These are phyloP conservation scores for Tuber umbilicatum DNA, from an alignment of 495 filamentous ascomycete species.

Conservation along the genomic window DNA sequence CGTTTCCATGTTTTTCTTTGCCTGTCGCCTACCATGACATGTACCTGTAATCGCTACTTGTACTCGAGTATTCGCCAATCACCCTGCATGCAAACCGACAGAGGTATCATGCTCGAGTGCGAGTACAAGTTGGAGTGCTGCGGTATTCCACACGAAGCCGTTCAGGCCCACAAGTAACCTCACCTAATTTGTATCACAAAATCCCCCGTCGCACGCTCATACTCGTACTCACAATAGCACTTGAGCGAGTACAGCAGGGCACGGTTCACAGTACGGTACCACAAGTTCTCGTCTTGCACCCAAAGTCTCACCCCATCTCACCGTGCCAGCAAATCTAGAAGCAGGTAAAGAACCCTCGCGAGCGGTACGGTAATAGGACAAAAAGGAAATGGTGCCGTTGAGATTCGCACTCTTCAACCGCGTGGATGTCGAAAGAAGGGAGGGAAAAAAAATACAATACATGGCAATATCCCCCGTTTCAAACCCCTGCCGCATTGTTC, in stretches of 20 bases:
- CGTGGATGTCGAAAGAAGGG: neutral
- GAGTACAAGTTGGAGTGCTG: too few relatives aligned
- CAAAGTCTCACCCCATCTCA: too few relatives aligned
- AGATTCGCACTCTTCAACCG: neutral
- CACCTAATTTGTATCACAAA: too few relatives aligned
- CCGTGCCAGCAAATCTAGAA: neutral
- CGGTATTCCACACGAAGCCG: too few relatives aligned
- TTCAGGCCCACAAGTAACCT: too few relatives aligned
- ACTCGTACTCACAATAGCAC: too few relatives aligned
- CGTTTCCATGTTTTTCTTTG: neutral
- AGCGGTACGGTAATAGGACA: neutral
- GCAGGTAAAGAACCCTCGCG: neutral
- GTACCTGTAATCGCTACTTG: neutral
- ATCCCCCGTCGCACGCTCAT: too few relatives aligned
- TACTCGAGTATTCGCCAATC: neutral
- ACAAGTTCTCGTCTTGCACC: too few relatives aligned
- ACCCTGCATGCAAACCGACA: neutral
- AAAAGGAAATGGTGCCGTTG: neutral
- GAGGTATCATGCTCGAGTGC: neutral
- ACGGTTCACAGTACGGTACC: too few relatives aligned
- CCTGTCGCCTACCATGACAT: neutral
- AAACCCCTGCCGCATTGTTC: neutral
- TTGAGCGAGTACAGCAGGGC: too few relatives aligned
- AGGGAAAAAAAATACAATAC: slow-evolving; percentile 2
- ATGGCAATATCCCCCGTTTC: neutral